Evolutionary conservation across 176 grass and related monocot genomes (phyloP).

Genomic region (Cocos nucifera): DNA sequence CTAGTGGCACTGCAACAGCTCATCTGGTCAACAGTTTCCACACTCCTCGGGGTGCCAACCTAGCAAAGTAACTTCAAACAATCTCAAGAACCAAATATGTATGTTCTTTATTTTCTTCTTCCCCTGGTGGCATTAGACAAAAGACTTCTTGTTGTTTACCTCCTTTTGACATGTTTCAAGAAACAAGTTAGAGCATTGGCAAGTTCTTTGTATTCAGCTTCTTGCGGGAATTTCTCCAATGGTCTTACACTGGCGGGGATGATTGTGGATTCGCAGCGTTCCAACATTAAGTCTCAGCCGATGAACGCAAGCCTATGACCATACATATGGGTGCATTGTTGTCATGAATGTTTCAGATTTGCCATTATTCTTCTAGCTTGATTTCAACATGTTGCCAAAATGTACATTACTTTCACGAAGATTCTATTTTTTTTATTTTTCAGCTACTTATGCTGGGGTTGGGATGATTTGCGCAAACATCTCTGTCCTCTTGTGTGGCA

Average conservation of each 20-base stretch:
- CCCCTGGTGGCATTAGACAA: neutral
- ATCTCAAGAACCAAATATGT: neutral
- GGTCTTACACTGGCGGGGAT: conserved; percentile 39
- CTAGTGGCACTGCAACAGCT: conserved; percentile 31
- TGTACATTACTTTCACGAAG: conserved; percentile 14
- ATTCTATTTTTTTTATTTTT: conserved; percentile 71
- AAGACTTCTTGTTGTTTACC: neutral
- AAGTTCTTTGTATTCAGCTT: conserved; percentile 33
- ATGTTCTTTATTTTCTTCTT: neutral
- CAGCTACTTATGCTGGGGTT: conserved; percentile 34
- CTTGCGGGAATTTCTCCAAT: conserved; percentile 37
- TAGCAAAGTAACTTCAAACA: conserved; percentile 24
- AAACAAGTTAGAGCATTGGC: conserved; percentile 39
- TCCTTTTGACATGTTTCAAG: conserved; percentile 14
- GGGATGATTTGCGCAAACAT: no score
- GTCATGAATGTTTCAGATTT: no score
- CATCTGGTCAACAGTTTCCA: conserved; percentile 37
- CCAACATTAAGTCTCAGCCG: conserved; percentile 30
- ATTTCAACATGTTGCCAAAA: no score
- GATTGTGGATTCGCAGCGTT: conserved; percentile 26
- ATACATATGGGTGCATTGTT: no score
- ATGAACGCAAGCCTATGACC: conserved; percentile 14
- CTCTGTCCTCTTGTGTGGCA: no score
- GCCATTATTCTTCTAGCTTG: no score
- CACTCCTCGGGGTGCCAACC: conserved; percentile 27